Base-by-base conservation (phyloP, 805 yeast species). In the Metschnikowia reukaufii region DNA sequence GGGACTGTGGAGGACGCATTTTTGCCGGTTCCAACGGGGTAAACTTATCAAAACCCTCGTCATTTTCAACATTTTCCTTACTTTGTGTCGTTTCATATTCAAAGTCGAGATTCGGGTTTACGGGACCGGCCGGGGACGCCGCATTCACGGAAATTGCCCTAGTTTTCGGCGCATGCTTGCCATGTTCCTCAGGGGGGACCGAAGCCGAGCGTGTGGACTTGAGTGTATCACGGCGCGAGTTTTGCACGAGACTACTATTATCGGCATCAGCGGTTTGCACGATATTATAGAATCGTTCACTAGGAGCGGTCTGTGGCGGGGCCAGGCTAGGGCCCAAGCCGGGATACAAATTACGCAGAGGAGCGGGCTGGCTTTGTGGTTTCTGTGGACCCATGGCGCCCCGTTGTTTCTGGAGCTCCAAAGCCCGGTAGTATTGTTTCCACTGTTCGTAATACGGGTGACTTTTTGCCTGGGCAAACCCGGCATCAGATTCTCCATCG, bases 381-480 rank as follows among this genome's bases (percentile, higher is more conserved):
- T 25, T 25, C 12, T 9, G 29, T 2, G 29, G 29, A 25, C 8
- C 12, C 5, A 9, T 13, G 12, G 29, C 29, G 12, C 42, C 42
- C 9, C 17, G 21, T 17, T 55, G 41, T 21, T 45, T 49, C 34
- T 51, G 52, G 33, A 36, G 37, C n/a, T 63, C 66, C 40, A 66
- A 47, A 2, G 56, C 47, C 34, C 63, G 62, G 47, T 69, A 70
- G 52, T 70, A 70, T 42, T 62, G 66, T 37, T 62, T 64, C 73
- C 74, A 70, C 48, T 69, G 73, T 31, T 61, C 62, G 42, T 66
- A 64, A 47, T 65, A 64, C 7, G 70, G 68, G 45, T 66, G 68
- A 30, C 52, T 21, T 31, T 30, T 13, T 4, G 41, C 37, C 10
- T 16, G 36, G 12, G 21, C 36, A 12, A 18, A 6, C n/a, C 33